Base-by-base conservation (phyloP, 1,284 basidiomycete species). In the Abortiporus biennis region DNA sequence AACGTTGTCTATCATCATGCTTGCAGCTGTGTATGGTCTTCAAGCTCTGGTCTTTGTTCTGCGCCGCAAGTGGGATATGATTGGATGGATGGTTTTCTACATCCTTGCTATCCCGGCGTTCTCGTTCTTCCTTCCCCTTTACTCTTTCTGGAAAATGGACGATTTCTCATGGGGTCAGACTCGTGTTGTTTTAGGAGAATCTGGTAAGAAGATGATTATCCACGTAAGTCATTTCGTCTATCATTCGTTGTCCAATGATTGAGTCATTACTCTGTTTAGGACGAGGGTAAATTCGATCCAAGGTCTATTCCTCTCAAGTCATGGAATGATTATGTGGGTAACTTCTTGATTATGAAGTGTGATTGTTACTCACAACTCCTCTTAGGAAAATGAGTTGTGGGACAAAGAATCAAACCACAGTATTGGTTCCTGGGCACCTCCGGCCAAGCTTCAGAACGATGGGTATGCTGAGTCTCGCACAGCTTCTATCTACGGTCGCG, bases 111-210 rank as follows among this genome's bases (percentile, higher is more conserved):
- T 95, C 50, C 92, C 92, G 3, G 78, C 79, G 38, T 94, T 92
- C 72, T 93, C 93, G 16, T 85, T 99, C 69, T 77, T 93, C 66
- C 76, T 98, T 30, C 95, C 94, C 1, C 67, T 97, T 16, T 97
- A 97, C 65, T 95, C 95, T 1, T 98, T 98, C 83, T 99, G 94
- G 95, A 82, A 77, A 53, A 98, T 98, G 94, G 95, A 98, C 66
- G 92, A 96, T 66, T 98, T 98, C 78, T 94, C 91, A 3, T 96
- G 92, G 96, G 96, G 96, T 78, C 76, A 78, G 36, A 96, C 93
- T 16, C 89, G 90, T 80, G 64, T 94, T 48, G 94, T 99, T 24
- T 69, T 96, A 52, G 95, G 94, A 53, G 95, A 99, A 66, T 78
- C 84, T 45, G 95, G 94, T 22, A 94, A 95, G 75, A 94, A 92